Evolutionary conservation across 306 rosid genomes (phyloP).

Genomic region (Gleditsia sinensis): DNA sequence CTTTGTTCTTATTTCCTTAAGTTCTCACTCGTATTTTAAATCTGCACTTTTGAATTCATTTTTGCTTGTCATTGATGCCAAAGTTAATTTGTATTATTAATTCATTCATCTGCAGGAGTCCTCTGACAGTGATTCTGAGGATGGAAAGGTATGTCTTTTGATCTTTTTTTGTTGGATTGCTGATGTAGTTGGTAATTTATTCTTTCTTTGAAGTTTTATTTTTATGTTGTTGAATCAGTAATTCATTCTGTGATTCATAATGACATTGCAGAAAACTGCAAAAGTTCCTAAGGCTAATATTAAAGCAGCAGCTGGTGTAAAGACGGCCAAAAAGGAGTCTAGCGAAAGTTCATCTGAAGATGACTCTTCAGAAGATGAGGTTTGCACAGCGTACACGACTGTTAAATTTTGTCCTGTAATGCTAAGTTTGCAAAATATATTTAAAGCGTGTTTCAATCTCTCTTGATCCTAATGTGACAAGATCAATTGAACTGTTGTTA

Average conservation of each 20-base stretch:
- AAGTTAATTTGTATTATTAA: neutral
- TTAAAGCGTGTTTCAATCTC: too few relatives aligned
- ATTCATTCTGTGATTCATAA: neutral
- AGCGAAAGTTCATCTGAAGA: constrained; percentile 45
- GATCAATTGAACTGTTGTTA: too few relatives aligned
- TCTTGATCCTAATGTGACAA: too few relatives aligned
- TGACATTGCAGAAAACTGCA: constrained; percentile 24
- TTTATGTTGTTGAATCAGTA: neutral
- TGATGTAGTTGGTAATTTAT: neutral
- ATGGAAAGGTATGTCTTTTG: neutral
- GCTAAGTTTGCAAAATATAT: neutral
- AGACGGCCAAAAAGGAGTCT: constrained; percentile 34
- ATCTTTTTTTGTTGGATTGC: neutral
- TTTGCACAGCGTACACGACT: neutral
- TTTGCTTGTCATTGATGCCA: neutral
- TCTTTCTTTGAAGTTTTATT: neutral
- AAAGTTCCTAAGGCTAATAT: constrained; percentile 36
- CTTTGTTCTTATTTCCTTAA: neutral
- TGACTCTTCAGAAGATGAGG: constrained; percentile 51
- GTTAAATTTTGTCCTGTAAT: neutral
- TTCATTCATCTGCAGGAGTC: constrained; percentile 6
- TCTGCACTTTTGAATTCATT: neutral
- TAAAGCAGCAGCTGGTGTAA: constrained; percentile 22
- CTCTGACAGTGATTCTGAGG: constrained; percentile 8
- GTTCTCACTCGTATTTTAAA: neutral